Evolutionary conservation across 331 rosid species (phyloP).

Genomic region (Acacia concinna): DNA sequence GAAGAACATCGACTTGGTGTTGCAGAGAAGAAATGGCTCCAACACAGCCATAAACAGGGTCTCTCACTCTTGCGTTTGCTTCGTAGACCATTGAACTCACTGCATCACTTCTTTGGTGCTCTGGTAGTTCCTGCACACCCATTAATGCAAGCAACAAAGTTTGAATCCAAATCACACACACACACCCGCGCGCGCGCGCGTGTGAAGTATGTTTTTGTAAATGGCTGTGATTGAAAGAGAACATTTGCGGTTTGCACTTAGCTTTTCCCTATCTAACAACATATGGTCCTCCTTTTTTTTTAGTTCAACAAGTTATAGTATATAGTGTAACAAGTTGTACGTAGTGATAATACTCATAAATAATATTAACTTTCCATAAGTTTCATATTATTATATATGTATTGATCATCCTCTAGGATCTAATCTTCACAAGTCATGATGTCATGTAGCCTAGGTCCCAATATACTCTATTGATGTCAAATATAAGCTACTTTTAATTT

Average conservation of each 20-base stretch:
- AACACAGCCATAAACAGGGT: slow-evolving; percentile 93
- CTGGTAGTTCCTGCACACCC: slow-evolving; percentile 70
- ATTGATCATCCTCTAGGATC: not conserved
- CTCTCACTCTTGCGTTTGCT: slow-evolving; percentile 91
- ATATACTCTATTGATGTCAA: not conserved
- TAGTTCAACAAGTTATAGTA: not conserved
- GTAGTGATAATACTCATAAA: not conserved
- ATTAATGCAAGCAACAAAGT: not conserved
- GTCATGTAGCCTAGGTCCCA: not conserved
- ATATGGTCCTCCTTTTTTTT: not conserved
- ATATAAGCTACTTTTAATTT: no score
- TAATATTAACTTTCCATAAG: not conserved
- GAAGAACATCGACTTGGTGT: slow-evolving; percentile 79
- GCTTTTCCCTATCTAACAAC: not conserved
- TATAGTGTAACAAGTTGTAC: not conserved
- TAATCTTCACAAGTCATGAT: not conserved
- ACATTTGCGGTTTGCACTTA: not conserved
- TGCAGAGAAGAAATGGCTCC: slow-evolving; percentile 94
- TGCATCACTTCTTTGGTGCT: slow-evolving; percentile 82
- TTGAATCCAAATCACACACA: not conserved
- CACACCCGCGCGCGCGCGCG: no score
- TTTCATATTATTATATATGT: not conserved
- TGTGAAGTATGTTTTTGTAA: no score
- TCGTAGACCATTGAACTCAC: slow-evolving; percentile 97
- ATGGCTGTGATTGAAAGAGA: no score